These are phyloP conservation scores for Camillea tinctor DNA, from an alignment of 2,329 filamentous ascomycete species.

Conservation along the genomic window DNA sequence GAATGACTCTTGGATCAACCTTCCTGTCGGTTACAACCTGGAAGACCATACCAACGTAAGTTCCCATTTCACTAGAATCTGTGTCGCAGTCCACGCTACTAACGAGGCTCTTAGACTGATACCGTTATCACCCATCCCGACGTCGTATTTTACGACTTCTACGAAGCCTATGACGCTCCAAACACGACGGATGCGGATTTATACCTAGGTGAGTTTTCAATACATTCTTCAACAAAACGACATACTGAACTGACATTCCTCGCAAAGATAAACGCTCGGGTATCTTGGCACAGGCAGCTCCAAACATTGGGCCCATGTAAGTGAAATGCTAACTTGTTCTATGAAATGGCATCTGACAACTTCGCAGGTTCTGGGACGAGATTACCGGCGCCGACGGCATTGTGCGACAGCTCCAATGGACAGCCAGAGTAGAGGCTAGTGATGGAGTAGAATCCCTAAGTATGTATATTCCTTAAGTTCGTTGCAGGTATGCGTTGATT, in stretches of 20 bases:
- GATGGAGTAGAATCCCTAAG: slow-evolving; percentile 36
- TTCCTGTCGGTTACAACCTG: slow-evolving; percentile 59
- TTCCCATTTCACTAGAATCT: neutral
- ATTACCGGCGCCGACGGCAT: slow-evolving; percentile 58
- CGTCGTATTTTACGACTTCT: slow-evolving; percentile 63
- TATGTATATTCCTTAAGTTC: slow-evolving; percentile 21
- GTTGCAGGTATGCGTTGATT: neutral
- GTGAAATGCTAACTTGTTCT: slow-evolving; percentile 3
- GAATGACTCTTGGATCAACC: slow-evolving; percentile 52
- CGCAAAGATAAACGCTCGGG: slow-evolving; percentile 48
- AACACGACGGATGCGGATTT: slow-evolving; percentile 40
- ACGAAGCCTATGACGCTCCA: slow-evolving; percentile 54
- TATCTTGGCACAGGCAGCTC: slow-evolving; percentile 62
- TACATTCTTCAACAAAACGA: neutral
- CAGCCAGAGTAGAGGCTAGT: slow-evolving; percentile 60
- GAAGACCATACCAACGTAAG: slow-evolving; percentile 52
- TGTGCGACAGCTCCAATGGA: slow-evolving; percentile 64
- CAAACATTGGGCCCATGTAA: slow-evolving; percentile 62
- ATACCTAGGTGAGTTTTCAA: slow-evolving; percentile 42
- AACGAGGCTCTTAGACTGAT: slow-evolving; percentile 40
- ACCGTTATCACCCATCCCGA: slow-evolving; percentile 43
- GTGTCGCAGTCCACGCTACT: neutral
- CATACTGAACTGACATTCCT: slow-evolving; percentile 10
- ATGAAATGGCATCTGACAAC: slow-evolving; percentile 3
- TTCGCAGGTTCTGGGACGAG: slow-evolving; percentile 52